phyloP scores from a whole-genome alignment of 345 rosid genomes.

The Ceriops zippeliana region DNA sequence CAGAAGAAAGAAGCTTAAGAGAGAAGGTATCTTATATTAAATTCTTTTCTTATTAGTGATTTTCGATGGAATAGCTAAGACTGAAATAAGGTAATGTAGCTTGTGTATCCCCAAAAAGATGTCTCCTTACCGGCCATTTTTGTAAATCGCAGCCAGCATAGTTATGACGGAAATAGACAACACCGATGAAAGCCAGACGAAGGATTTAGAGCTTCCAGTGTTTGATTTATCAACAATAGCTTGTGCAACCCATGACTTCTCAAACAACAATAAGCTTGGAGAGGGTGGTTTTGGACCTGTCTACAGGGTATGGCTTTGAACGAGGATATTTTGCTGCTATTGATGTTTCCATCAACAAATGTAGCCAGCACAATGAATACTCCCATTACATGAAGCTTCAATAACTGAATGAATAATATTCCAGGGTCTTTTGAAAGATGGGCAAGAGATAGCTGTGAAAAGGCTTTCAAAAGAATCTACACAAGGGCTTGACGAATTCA shows the following conservation, averaged over 20 bases:
- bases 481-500: constrained; percentile 25
- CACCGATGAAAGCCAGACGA: not conserved
- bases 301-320: constrained; percentile 15
- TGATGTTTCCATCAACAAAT: not conserved
- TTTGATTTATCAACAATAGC: constrained; percentile 23
- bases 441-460: constrained; percentile 39
- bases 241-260: constrained; percentile 14
- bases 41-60: not conserved
- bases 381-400: not conserved
- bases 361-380: not conserved
- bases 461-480: constrained; percentile 33
- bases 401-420: not conserved
- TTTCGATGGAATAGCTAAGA: too few relatives aligned
- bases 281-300: constrained; percentile 34
- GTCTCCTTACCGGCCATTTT: too few relatives aligned
- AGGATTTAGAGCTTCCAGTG: constrained; percentile 22
- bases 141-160: not conserved
- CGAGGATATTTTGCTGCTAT: not conserved
- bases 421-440: constrained; percentile 32
- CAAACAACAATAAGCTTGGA: constrained; percentile 16
- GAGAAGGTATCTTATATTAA: constrained; percentile 13
- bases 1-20: constrained; percentile 13
- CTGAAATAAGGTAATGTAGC: too few relatives aligned
- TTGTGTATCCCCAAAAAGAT: too few relatives aligned
- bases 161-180: constrained; percentile 6